phyloP scores from a whole-genome alignment of 1,284 basidiomycete genomes.

The Pulchroboletus neoregius region DNA sequence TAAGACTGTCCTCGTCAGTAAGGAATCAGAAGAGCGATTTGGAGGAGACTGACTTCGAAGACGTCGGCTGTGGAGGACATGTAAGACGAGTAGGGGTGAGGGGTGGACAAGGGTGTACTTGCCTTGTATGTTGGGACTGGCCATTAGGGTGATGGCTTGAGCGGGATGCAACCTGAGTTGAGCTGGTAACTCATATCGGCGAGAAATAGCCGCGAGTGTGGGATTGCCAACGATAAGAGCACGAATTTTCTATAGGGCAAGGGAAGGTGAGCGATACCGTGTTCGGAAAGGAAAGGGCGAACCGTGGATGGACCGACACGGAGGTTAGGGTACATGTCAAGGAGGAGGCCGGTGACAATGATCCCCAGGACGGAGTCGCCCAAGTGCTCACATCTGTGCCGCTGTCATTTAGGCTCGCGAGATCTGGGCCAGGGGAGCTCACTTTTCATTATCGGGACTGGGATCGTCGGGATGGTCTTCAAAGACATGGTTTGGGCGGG shows the following conservation, averaged over 20 bases:
- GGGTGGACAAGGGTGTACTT: slow-evolving; percentile 14
- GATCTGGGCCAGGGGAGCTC: not conserved
- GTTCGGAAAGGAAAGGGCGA: slow-evolving; percentile 21
- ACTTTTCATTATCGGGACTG: slow-evolving; percentile 78
- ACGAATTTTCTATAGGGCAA: slow-evolving; percentile 57
- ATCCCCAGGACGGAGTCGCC: slow-evolving; percentile 69
- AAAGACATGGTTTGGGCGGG: slow-evolving; percentile 65
- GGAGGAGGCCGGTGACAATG: slow-evolving; percentile 58
- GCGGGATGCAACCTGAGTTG: slow-evolving; percentile 60
- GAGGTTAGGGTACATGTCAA: slow-evolving; percentile 60
- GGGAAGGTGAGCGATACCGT: not conserved
- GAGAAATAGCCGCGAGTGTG: slow-evolving; percentile 66
- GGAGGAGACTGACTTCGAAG: slow-evolving; percentile 53
- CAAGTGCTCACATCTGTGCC: slow-evolving; percentile 61
- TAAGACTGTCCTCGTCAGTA: slow-evolving; percentile 49
- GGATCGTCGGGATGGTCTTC: slow-evolving; percentile 66
- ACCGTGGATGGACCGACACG: slow-evolving; percentile 74
- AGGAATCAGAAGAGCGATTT: not conserved
- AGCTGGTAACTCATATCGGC: slow-evolving; percentile 58
- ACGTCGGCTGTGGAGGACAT: slow-evolving; percentile 53
- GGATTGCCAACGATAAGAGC: slow-evolving; percentile 66
- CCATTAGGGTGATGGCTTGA: slow-evolving; percentile 62
- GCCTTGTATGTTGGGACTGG: slow-evolving; percentile 70
- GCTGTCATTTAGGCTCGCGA: not conserved
- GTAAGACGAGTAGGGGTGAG: slow-evolving; percentile 3